Evolutionary conservation across 345 rosid genomes (phyloP).

Genomic region (Camelina sativa): DNA sequence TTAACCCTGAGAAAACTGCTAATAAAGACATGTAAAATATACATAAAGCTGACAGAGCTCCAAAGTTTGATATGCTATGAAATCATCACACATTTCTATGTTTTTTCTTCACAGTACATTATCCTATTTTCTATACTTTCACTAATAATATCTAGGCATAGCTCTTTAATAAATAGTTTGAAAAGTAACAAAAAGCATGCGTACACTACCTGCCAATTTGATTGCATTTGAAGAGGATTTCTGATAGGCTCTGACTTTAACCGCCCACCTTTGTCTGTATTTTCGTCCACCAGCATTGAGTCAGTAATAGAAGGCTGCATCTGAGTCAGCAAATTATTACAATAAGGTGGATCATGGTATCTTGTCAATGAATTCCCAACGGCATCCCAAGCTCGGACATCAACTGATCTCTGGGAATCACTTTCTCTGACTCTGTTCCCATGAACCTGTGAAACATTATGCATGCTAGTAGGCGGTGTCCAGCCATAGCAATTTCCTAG

Average conservation of each 20-base stretch:
- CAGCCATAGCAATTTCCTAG: conserved; percentile 48
- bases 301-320: conserved; percentile 44
- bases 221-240: conserved; percentile 53
- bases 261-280: conserved; percentile 44
- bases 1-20: conserved; percentile 4
- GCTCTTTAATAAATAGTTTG: not conserved
- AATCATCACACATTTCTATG: conserved; percentile 10
- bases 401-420: conserved; percentile 58
- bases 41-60: not conserved
- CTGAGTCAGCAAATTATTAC: conserved; percentile 43
- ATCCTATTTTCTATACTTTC: not conserved
- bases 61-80: not conserved
- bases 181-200: not conserved
- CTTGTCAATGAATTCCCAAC: conserved; percentile 54
- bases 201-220: conserved; percentile 71
- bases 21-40: not conserved
- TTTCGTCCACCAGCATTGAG: conserved; percentile 44
- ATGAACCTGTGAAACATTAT: conserved; percentile 44
- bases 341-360: conserved; percentile 47
- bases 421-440: conserved; percentile 47
- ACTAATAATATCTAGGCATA: not conserved
- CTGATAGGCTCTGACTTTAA: conserved; percentile 46
- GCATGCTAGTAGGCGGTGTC: conserved; percentile 47
- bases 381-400: conserved; percentile 68
- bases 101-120: conserved; percentile 5